phyloP scores from a whole-genome alignment of 78 protist genomes.

The Dictyostelium citrinum region DNA sequence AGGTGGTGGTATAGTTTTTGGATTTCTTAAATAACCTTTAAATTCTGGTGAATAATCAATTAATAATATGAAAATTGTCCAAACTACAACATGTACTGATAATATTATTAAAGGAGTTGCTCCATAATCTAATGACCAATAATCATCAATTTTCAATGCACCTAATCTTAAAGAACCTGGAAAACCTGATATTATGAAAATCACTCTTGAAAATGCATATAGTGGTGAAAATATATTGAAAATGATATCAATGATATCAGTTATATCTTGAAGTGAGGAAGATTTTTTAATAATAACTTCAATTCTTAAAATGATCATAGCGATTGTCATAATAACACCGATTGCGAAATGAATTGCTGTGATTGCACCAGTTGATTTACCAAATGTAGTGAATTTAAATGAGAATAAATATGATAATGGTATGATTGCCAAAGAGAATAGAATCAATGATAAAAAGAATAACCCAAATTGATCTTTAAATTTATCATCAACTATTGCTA shows the following conservation, averaged over 20 bases:
- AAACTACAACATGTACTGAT: slow-evolving; percentile 12
- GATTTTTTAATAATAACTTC: background rate
- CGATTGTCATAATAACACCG: slow-evolving; percentile 9
- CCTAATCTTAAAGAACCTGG: slow-evolving; percentile 22
- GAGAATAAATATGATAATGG: slow-evolving; percentile 56
- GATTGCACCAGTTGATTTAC: slow-evolving; percentile 46
- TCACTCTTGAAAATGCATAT: slow-evolving; percentile 10
- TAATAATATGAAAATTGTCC: slow-evolving; percentile 18
- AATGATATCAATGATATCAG: background rate
- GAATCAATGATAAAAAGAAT: background rate
- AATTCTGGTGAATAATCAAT: slow-evolving; percentile 26
- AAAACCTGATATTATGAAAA: background rate
- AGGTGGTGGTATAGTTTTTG: slow-evolving; percentile 11
- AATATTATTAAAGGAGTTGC: slow-evolving; percentile 6
- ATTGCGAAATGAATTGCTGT: slow-evolving; percentile 32
- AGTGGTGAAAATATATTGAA: slow-evolving; percentile 44
- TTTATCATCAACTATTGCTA: background rate
- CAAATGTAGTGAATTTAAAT: slow-evolving; percentile 12
- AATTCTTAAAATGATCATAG: background rate
- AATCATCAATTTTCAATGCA: background rate
- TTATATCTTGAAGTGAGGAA: background rate
- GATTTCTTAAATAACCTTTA: slow-evolving; percentile 26
- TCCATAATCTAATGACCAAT: slow-evolving; percentile 4
- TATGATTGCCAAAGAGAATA: slow-evolving; percentile 1
- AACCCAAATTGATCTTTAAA: slow-evolving; percentile 35